Base-by-base conservation (phyloP, 257 asterid species). In the Ligustrum vulgare region DNA sequence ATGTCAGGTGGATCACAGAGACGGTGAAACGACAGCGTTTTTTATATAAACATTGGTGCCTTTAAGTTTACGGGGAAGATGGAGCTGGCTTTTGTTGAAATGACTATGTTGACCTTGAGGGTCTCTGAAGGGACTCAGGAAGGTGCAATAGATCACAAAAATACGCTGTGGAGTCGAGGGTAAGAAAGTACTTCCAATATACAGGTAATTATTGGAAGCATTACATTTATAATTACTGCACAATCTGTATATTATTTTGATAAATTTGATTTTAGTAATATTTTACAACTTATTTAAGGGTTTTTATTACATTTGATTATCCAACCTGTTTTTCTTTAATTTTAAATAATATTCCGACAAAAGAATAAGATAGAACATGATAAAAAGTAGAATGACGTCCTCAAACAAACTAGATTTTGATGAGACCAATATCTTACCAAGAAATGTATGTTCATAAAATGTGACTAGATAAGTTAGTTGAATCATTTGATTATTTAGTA, bases 21-120 rank as follows among this genome's bases (percentile, higher is more conserved):
- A 22, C 63, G 33, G 2, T 0, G 22, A 28, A 18, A 83, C 84
- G 84, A 1, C 72, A 32, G 5, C 84, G 87, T 82, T 23, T 60
- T 7, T 11, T 8, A 60, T 60, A 11, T 60, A 11, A 25, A 60
- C 25, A 36, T 8, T 0, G 20, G 2, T 13, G 36, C 51, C 25
- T 58, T 9, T 58, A 8, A 33, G 33, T 58, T 9, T 58, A 8
- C 66, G 33, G 66, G 22, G 66, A 58, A 23, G 66, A 58, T 58
- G 66, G 31, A 9, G 16, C 15, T 9, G 34, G 64, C 60, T 56
- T 68, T n/a, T 15, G 3, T 0, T 6, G 2, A 69, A 64, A 66
- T 72, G 82, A 77, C 82, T 18, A 39, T 28, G 67, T 34, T 43
- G 8, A 51, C 78, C 82, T 67, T 37, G 6, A 28, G 11, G 33